These are phyloP conservation scores for Tolypocladium guangdongense DNA, from an alignment of 2,329 filamentous ascomycete species.

Conservation along the genomic window DNA sequence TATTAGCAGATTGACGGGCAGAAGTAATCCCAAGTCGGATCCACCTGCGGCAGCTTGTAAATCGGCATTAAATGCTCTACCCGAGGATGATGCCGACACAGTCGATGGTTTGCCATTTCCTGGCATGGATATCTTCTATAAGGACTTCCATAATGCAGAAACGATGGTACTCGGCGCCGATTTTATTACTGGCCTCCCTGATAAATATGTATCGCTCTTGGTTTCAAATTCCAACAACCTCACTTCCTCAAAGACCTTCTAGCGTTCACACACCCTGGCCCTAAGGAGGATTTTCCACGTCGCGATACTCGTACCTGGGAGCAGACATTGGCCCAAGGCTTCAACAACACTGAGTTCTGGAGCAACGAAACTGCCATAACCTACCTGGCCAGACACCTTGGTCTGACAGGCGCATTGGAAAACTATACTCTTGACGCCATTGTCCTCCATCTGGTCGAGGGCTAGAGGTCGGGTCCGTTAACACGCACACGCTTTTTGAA, in stretches of 20 bases:
- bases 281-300: neutral
- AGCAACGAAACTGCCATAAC: neutral
- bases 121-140: slow-evolving; percentile 24
- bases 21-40: neutral
- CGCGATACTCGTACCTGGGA: neutral
- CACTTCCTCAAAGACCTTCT: neutral
- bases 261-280: neutral
- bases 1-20: no score
- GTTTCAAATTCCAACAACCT: neutral
- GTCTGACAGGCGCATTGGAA: neutral
- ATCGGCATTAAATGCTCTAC: slow-evolving; percentile 37
- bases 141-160: neutral
- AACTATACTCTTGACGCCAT: neutral
- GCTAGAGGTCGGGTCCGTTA: no score
- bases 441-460: no score
- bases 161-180: slow-evolving; percentile 36
- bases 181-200: slow-evolving; percentile 28
- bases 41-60: slow-evolving; percentile 30
- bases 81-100: slow-evolving; percentile 44
- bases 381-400: neutral
- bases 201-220: neutral
- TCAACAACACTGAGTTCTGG: neutral
- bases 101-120: slow-evolving; percentile 28
- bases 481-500: no score
- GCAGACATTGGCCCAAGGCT: slow-evolving; percentile 34